Evolutionary conservation across 768 basidiomycete genomes (phyloP), one percentile per base, ranked within the genome.

Genomic region (Tylopilus intermedius): DNA sequence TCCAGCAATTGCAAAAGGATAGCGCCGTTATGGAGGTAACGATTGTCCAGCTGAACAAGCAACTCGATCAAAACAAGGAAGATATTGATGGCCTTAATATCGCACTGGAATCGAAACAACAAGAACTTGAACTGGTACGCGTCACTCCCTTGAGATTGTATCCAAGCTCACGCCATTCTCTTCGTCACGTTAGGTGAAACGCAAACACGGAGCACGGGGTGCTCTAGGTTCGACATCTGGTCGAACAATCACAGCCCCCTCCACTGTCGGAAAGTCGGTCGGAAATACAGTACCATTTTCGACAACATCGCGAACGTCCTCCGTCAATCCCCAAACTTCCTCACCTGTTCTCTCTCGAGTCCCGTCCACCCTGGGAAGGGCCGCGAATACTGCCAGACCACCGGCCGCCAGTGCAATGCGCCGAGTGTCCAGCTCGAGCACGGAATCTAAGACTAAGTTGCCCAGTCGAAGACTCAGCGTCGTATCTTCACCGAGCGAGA

Each of bases 31-130:
- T 86, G 71, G 93, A 94, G 57, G 78, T 94, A 35, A 86, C 84
- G 64, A 77, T 94, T 39, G 73, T 82, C 13, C 85, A 88, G 60
- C 68, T 90, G 47, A 78, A 76, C 55, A 90, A 88, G 70, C 76
- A 85, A 60, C 74, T 79, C 37, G 72, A 74, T 0, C 75, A 83
- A 62, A 79, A 86, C 56, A 84, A 86, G 67, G 86, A 93, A 40
- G 93, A 95, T 67, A 67, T 88, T 21, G 70, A 79, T 45, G 87
- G 89, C n/a, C 71, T 95, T 60, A 94, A 95, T 61, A 92, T 94
- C 33, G 94, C 93, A 0, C 71, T 96, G 49, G 91, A 94, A 68
- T 85, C 91, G 24, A 96, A 96, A 71, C 94, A 96, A 62, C 92
- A 94, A 67, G 94, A 95, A 67, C 72, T 96, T 37, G 92, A 95